Evolutionary conservation across 257 asterid genomes (phyloP), one percentile per base, ranked within the genome.

Genomic region (Solanum chiquidenum): DNA sequence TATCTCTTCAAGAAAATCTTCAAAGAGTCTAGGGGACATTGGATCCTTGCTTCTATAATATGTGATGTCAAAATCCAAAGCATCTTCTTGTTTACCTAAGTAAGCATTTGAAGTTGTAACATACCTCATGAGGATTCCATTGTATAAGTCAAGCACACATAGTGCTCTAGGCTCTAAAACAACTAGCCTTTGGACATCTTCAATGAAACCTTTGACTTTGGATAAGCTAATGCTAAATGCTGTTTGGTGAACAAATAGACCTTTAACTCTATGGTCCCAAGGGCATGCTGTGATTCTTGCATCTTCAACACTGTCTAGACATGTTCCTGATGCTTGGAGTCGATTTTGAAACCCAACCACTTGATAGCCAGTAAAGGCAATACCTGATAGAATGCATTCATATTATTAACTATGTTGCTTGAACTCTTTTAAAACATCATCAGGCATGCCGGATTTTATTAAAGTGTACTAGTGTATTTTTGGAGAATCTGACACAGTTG

Each of bases 61-160:
- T 46, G 91, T 74, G 42, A 89, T 55, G 27, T 89, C 91, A 25
- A 89, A 87, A 74, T 89, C 91, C 5, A 89, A 10, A 25, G 71
- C 79, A 77, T 89, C 91, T 87, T 89, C 91, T 64, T 89, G 66
- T 84, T 89, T 52, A 14, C 91, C 91, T 79, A 89, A 46, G 71
- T 89, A 84, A n/a, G 91, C 91, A 49, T 85, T 89, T 73, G 91
- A 89, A 64, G 86, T 35, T 44, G 79, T 89, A 6, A 83, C 58
- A 37, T 89, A 89, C 58, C 91, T 86, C 60, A 83, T 73, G 21
- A 89, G 89, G 55, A 89, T 60, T 16, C 89, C 91, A 34, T 87
- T 44, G 38, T 89, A 89, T 4, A 72, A 37, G 7, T 75, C 89
- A 34, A 89, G 18, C 33, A 69, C 89, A 38, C 91, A 89, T 7